Evolutionary conservation across 352 stramenopile species (phyloP).

Genomic region (Phytopythium boreale): DNA sequence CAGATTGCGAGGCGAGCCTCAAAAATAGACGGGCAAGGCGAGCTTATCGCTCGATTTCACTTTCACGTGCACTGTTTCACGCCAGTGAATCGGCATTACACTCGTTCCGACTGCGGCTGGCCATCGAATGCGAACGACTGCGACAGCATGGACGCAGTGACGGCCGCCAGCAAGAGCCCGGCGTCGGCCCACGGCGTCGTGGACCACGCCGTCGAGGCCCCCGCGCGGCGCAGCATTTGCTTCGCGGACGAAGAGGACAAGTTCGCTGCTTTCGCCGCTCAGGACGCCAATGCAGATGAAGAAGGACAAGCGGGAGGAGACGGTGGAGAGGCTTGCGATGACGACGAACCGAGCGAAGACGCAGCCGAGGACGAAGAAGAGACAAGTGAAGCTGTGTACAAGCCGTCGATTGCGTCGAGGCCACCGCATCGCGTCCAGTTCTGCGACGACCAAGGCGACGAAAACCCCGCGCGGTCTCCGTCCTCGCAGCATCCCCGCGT

Average conservation of each 20-base stretch:
- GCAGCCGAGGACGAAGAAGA: neutral
- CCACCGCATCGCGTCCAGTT: conserved; percentile 1
- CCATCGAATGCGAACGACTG: conserved; percentile 2
- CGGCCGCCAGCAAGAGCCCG: neutral
- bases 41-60: neutral
- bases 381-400: neutral
- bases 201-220: neutral
- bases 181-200: neutral
- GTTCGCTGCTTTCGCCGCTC: neutral
- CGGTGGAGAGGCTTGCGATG: neutral
- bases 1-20: neutral
- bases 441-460: conserved; percentile 4
- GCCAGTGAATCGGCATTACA: neutral
- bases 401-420: neutral
- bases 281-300: neutral
- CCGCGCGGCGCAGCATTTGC: neutral
- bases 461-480: neutral
- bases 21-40: neutral
- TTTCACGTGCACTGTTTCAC: neutral
- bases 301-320: neutral
- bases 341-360: neutral
- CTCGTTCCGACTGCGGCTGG: neutral
- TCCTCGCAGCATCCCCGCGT: conserved; percentile 5
- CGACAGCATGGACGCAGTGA: neutral
- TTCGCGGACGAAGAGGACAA: conserved; percentile 7